Conservation (phyloP, 108 stramenopile species). For the Skeletonema potamos region DNA sequence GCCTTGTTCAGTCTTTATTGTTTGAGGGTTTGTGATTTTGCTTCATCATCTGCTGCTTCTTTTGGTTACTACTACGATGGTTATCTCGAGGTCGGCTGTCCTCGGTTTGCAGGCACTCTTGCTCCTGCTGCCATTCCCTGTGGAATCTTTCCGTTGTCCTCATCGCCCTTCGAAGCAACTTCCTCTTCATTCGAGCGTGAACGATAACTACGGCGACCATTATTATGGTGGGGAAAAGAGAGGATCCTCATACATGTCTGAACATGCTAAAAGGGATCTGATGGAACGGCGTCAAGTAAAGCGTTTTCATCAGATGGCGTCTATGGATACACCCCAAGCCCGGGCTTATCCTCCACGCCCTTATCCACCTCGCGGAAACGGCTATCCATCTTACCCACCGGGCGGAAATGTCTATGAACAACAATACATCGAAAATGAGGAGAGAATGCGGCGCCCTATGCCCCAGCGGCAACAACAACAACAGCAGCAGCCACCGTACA, state of each 20-base stretch:
- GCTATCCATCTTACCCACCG: neutral
- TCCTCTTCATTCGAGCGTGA: neutral
- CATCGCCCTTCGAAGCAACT: neutral
- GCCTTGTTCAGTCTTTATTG: neutral
- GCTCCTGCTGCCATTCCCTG: neutral
- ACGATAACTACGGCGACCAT: neutral
- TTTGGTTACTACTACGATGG: neutral
- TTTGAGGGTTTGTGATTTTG: neutral
- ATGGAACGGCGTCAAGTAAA: conserved; percentile 1
- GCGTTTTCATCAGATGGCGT: conserved; percentile 1
- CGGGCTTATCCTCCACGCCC: neutral
- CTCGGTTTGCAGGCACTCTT: neutral
- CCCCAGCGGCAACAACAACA: neutral
- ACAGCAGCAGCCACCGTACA: neutral
- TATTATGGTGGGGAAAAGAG: neutral
- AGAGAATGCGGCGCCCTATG: neutral
- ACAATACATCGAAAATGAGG: neutral
- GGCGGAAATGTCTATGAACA: neutral
- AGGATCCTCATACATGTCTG: neutral
- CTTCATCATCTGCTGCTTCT: neutral
- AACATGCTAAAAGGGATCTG: neutral
- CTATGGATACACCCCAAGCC: neutral
- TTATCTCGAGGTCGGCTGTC: neutral
- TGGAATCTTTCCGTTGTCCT: neutral
- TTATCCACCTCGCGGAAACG: neutral